phyloP scores from a whole-genome alignment of 1,139 yeast species.

The Wickerhamomyces sp. region DNA sequence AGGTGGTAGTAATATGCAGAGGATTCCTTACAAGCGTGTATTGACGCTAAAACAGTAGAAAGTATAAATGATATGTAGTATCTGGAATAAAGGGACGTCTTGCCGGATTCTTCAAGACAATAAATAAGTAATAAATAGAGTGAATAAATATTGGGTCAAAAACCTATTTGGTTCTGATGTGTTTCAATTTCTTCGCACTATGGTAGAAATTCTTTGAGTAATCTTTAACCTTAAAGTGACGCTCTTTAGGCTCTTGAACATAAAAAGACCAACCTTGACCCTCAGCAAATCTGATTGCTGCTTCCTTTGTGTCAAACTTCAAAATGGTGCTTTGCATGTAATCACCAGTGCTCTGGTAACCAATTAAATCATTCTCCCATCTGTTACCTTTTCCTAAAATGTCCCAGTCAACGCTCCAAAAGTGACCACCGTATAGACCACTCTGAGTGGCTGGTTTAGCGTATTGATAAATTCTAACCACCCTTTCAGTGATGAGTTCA shows the following conservation, averaged over 20 bases:
- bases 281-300: conserved; percentile 75
- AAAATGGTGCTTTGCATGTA: conserved; percentile 83
- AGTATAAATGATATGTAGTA: conserved; percentile 8
- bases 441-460: conserved; percentile 82
- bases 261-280: conserved; percentile 86
- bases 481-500: conserved; percentile 56
- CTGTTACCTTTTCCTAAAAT: conserved; percentile 70
- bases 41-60: no score
- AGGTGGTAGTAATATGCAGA: no score
- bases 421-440: conserved; percentile 40
- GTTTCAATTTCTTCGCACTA: conserved; percentile 68
- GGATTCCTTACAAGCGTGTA: no score
- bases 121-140: conserved; percentile 7
- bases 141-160: no score
- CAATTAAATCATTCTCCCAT: conserved; percentile 89
- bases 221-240: conserved; percentile 70
- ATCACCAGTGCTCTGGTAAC: conserved; percentile 78
- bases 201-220: conserved; percentile 71
- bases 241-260: conserved; percentile 74
- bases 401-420: conserved; percentile 88
- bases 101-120: no score
- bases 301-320: conserved; percentile 70
- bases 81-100: no score
- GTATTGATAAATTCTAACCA: conserved; percentile 74
- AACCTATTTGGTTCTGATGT: conserved; percentile 77